Evolutionary conservation across 75 land plant species (phyloP), one percentile per base, ranked within the genome.

Genomic region (Cryptomeria japonica): DNA sequence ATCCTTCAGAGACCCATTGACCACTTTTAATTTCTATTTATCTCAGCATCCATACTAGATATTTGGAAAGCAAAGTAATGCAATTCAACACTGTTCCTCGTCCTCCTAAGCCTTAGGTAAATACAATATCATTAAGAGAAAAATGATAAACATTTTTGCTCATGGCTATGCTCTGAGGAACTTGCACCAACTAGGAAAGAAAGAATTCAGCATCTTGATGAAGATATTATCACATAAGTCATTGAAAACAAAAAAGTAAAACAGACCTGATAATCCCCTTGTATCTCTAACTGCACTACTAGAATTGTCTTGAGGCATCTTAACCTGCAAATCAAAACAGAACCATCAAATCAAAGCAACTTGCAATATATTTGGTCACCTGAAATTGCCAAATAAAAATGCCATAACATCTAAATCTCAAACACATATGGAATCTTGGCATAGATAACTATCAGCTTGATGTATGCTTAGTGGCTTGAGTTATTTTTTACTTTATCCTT

Each of bases 231-330:
- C 37, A 85, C 12, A 19, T 28, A 75, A 47, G 0, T 78, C 36
- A 11, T 4, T 53, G 18, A 32, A 16, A 79, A 84, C 5, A 61
- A 77, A 86, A 37, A 39, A 83, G 72, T 0, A 42, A 80, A 25
- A 53, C 64, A 89, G 18, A 97, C 98, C 98, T 93, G 98, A 97
- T 87, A 97, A 97, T 39, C 96, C 97, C 83, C 99, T 89, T 73
- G 97, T 98, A 85, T 98, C 99, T 86, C 93, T 92, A 83, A 98
- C 96, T 85, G 92, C 84, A 61, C 84, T 93, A 68, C 88, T 93
- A 56, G 99, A 97, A 42, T 95, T 94, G 91, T 98, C 99, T 78
- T 98, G 99, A 16, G 99, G 99, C 99, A 97, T 98, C 88, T 93
- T 96, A 18, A 97, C 98, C 97, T 97, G 88, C 31, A 55, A 75